These are phyloP conservation scores for Penicillium fimorum DNA, from an alignment of 495 filamentous ascomycete genomes.

Conservation along the genomic window DNA sequence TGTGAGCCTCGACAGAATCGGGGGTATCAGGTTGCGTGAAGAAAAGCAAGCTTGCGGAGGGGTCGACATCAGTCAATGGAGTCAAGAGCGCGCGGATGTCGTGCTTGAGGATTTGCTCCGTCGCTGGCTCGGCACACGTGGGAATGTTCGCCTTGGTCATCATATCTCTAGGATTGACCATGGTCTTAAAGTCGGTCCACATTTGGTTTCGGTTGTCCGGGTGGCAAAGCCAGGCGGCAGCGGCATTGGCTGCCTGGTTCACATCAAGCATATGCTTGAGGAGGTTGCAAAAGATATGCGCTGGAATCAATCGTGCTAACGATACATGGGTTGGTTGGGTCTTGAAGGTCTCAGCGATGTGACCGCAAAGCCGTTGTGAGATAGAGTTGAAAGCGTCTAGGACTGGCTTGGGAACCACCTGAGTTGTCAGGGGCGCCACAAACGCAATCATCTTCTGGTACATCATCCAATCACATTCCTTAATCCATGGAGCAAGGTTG, in stretches of 20 bases:
- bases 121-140: conserved; percentile 42
- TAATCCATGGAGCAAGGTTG: conserved; percentile 85
- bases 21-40: conserved; percentile 45
- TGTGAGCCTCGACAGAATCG: conserved; percentile 36
- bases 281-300: conserved; percentile 81
- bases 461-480: conserved; percentile 90
- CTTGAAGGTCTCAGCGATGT: conserved; percentile 77
- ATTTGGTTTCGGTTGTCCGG: conserved; percentile 63
- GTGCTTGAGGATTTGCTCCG: conserved; percentile 65
- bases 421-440: conserved; percentile 76
- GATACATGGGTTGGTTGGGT: conserved; percentile 79
- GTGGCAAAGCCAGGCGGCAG: conserved; percentile 50
- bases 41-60: conserved; percentile 32
- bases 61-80: conserved; percentile 38
- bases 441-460: conserved; percentile 96
- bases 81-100: conserved; percentile 72
- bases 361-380: conserved; percentile 69
- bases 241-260: conserved; percentile 73
- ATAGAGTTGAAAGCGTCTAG: conserved; percentile 81
- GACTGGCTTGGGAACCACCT: conserved; percentile 82
- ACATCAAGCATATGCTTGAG: conserved; percentile 83
- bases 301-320: conserved; percentile 80
- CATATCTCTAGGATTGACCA: conserved; percentile 66
- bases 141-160: conserved; percentile 45
- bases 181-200: conserved; percentile 85